Conservation (phyloP, 1,284 basidiomycete genomes). For the Pholiota adiposa region DNA sequence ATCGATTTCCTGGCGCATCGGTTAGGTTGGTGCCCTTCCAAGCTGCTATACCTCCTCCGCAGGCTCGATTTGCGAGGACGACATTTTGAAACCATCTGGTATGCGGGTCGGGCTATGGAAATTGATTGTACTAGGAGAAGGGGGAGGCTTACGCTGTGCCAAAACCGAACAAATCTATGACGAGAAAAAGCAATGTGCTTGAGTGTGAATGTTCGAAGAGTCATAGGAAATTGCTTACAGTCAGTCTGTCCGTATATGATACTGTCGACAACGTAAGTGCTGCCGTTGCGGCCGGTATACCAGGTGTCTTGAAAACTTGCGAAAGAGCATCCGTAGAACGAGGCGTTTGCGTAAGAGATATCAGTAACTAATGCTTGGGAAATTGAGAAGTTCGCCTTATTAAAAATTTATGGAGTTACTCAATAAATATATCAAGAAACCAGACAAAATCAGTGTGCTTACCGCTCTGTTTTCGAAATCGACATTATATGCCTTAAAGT, state of each 20-base stretch:
- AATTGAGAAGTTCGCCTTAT: conserved; percentile 58
- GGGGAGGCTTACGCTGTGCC: conserved; percentile 53
- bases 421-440: background rate
- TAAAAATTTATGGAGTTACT: background rate
- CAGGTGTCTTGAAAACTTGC: conserved; percentile 70
- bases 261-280: conserved; percentile 65
- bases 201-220: background rate
- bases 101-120: background rate
- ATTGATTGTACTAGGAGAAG: background rate
- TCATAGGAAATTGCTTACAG: conserved; percentile 41
- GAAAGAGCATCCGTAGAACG: conserved; percentile 70
- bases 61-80: conserved; percentile 62
- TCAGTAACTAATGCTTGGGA: conserved; percentile 64
- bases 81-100: conserved; percentile 64
- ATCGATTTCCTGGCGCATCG: conserved; percentile 55
- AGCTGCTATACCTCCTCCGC: conserved; percentile 64
- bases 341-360: conserved; percentile 65
- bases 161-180: conserved; percentile 57
- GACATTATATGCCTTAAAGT: conserved; percentile 72
- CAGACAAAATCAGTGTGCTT: too few relatives aligned
- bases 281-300: conserved; percentile 64
- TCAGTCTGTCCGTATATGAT: conserved; percentile 68
- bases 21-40: conserved; percentile 64
- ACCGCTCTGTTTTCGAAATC: conserved; percentile 71
- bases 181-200: background rate